These are phyloP conservation scores for Astragalus membranaceus DNA, from an alignment of 306 rosid genomes.

Conservation along the genomic window DNA sequence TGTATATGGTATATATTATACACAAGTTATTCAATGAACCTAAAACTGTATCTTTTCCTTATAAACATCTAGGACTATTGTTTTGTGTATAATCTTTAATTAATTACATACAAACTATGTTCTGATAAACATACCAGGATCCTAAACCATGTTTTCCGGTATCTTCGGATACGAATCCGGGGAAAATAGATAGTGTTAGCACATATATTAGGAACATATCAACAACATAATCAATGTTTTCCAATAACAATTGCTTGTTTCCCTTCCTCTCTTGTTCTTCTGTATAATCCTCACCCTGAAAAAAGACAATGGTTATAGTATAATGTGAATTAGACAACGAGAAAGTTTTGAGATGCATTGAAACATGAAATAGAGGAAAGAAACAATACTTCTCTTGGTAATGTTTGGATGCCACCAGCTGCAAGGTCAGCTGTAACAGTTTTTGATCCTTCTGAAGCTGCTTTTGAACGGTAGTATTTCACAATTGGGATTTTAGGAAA, in stretches of 20 bases:
- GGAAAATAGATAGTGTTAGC: constrained; percentile 74
- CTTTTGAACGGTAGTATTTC: constrained; percentile 76
- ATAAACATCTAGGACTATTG: neutral
- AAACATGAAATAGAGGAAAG: neutral
- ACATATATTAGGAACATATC: constrained; percentile 59
- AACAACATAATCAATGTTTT: constrained; percentile 72
- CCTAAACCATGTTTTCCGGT: constrained; percentile 86
- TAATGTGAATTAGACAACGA: neutral
- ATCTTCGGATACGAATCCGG: constrained; percentile 88
- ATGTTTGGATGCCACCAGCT: constrained; percentile 68
- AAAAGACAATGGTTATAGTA: neutral
- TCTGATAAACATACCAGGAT: constrained; percentile 44
- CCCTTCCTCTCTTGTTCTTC: constrained; percentile 48
- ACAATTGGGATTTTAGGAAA: constrained; percentile 79
- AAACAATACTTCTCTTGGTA: constrained; percentile 28
- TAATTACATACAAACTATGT: too few relatives aligned
- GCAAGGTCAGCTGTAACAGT: constrained; percentile 90
- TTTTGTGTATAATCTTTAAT: neutral
- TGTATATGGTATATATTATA: too few relatives aligned
- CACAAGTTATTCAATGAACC: too few relatives aligned
- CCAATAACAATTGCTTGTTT: constrained; percentile 59
- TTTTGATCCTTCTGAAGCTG: constrained; percentile 86
- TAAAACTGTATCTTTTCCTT: too few relatives aligned
- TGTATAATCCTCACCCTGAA: constrained; percentile 49
- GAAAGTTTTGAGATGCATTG: neutral